These are phyloP conservation scores for Aureobasidium subglaciale DNA, from an alignment of 2,329 filamentous ascomycete genomes.

Conservation along the genomic window DNA sequence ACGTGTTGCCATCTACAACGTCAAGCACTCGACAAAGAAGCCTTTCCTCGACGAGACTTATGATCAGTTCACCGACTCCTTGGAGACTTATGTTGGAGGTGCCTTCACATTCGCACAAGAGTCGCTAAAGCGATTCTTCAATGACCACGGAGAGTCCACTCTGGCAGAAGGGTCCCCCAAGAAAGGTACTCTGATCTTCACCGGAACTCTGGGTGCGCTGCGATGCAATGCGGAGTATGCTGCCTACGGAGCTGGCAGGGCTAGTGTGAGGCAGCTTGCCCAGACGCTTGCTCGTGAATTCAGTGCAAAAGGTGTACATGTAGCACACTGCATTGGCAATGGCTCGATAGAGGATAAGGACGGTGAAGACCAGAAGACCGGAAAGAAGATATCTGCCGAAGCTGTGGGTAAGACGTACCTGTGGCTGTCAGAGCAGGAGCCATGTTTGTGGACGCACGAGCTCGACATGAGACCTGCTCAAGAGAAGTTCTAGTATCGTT, in stretches of 20 bases:
- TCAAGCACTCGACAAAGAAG: constrained; percentile 50
- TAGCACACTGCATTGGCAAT: constrained; percentile 54
- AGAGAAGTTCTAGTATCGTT: constrained; percentile 37
- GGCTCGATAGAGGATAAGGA: constrained; percentile 47
- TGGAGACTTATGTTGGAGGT: constrained; percentile 49
- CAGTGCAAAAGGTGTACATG: constrained; percentile 49
- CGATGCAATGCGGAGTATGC: constrained; percentile 48
- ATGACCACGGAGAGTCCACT: constrained; percentile 43
- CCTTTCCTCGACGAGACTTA: constrained; percentile 50
- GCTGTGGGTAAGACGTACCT: constrained; percentile 52
- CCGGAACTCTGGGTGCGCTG: constrained; percentile 46
- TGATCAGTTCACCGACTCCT: constrained; percentile 40
- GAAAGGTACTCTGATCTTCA: constrained; percentile 53
- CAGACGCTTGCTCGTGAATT: constrained; percentile 52
- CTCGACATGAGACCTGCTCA: constrained; percentile 45
- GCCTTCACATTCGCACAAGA: constrained; percentile 52
- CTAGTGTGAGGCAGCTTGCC: constrained; percentile 48
- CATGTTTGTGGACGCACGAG: constrained; percentile 48
- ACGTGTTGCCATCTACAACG: constrained; percentile 47
- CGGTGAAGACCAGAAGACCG: constrained; percentile 40
- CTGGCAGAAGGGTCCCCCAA: constrained; percentile 43
- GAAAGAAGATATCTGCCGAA: constrained; percentile 53
- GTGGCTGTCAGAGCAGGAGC: constrained; percentile 42
- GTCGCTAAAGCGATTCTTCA: constrained; percentile 44
- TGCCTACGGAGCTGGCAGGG: constrained; percentile 48